A percentile compares a stretch with the other conserved stretches of the same genome.
phyloP scores from a whole-genome alignment of 495 filamentous ascomycete species.

The Penicillium tannophilum region DNA sequence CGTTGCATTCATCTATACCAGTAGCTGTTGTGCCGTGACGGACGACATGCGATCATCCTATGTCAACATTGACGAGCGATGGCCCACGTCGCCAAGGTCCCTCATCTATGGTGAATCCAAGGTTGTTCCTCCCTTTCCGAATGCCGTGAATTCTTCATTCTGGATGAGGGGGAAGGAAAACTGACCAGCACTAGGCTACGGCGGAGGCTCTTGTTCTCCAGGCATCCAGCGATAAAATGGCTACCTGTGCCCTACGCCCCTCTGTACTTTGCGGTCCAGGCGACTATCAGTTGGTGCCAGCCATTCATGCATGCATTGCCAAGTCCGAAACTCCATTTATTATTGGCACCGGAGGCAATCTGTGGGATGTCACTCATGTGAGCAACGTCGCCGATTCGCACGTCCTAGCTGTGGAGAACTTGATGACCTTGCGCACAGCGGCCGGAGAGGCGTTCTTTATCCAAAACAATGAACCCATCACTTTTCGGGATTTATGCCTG shows the following conservation, averaged over 20 bases:
- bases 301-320: constrained; percentile 58
- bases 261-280: constrained; percentile 60
- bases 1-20: constrained; percentile 60
- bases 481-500: constrained; percentile 62
- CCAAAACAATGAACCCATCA: constrained; percentile 62
- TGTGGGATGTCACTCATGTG: constrained; percentile 65
- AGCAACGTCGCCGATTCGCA: constrained; percentile 64
- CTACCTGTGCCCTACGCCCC: constrained; percentile 58
- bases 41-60: constrained; percentile 57
- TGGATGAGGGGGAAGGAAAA: background rate
- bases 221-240: constrained; percentile 45
- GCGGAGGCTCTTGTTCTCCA: constrained; percentile 59
- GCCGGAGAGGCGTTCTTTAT: constrained; percentile 66
- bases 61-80: constrained; percentile 55
- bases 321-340: constrained; percentile 58
- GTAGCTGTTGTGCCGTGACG: constrained; percentile 55
- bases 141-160: background rate
- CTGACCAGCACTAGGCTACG: constrained; percentile 38
- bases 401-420: constrained; percentile 61
- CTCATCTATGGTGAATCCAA: constrained; percentile 64
- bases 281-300: constrained; percentile 54
- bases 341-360: constrained; percentile 57
- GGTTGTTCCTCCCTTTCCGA: constrained; percentile 29
- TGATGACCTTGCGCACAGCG: constrained; percentile 55
- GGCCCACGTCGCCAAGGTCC: constrained; percentile 49